A percentile compares a stretch with the other conserved stretches of the same genome.
phyloP scores from a whole-genome alignment of 805 yeast genomes.

The Torulaspora delbrueckii region DNA sequence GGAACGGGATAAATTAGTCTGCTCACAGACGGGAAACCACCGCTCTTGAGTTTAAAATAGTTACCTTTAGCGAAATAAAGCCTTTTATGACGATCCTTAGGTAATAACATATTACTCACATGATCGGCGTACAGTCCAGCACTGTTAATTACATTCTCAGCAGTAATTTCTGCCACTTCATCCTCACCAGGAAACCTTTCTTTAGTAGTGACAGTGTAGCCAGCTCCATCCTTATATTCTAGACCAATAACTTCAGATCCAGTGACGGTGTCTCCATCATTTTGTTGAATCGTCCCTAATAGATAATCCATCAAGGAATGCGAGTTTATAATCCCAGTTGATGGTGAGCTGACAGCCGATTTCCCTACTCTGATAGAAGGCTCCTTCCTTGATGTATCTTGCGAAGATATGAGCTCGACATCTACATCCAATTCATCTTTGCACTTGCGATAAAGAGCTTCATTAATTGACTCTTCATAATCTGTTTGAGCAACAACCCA shows the following conservation, averaged over 20 bases:
- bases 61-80: constrained; percentile 80
- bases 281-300: constrained; percentile 48
- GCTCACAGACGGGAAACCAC: constrained; percentile 43
- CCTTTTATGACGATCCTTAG: constrained; percentile 50
- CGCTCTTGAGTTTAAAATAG: constrained; percentile 56
- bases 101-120: constrained; percentile 67
- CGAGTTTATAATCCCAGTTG: constrained; percentile 81
- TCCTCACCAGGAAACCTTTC: constrained; percentile 26
- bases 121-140: constrained; percentile 76
- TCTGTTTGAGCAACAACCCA: constrained; percentile 84
- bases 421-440: constrained; percentile 48
- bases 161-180: constrained; percentile 40
- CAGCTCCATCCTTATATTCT: constrained; percentile 24
- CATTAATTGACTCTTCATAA: constrained; percentile 54
- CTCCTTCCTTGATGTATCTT: constrained; percentile 45
- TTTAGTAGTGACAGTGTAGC: constrained; percentile 32
- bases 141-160: constrained; percentile 62
- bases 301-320: constrained; percentile 66
- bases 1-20: constrained; percentile 77
- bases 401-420: constrained; percentile 48
- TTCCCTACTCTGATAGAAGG: constrained; percentile 62
- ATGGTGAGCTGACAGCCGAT: constrained; percentile 66
- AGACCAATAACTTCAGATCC: constrained; percentile 52
- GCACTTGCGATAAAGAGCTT: constrained; percentile 48
- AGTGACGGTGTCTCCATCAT: constrained; percentile 60